Base-by-base conservation (phyloP, 1,284 basidiomycete genomes). In the Ceratobasidium sp. region DNA sequence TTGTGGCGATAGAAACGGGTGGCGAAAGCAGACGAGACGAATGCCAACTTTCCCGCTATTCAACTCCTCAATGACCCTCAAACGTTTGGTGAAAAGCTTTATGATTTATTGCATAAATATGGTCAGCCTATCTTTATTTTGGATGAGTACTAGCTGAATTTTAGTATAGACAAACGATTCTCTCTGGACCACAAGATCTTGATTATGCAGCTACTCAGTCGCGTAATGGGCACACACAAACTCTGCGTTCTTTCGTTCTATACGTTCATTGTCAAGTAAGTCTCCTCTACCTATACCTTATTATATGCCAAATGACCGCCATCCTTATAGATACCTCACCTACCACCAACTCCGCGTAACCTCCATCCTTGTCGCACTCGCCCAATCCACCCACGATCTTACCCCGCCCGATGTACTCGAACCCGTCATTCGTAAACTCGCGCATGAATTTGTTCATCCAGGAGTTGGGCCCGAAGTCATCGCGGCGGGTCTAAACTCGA, bases 151-250 rank as follows among this genome's bases (percentile, higher is more conserved):
- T 33, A 20, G 10, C 52, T 42, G 3, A 42, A 5, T 59, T 62
- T 40, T 46, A n/a, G 28, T 46, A 1, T 77, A 86, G 97, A 98
- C 89, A 98, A 97, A 85, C 92, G 94, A 20, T 96, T 94, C 84
- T 94, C 95, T 26, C 90, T 99, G 81, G 97, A 99, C 81, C 97
- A 99, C 89, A 99, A 98, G 86, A 94, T 99, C 78, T 89, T 99
- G 80, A 89, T 98, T 83, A 98, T 99, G 96, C 96, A 99, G 84
- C 92, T 99, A 54, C 90, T 99, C 68, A 94, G 95, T n/a, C 92
- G 98, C 67, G 94, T 99, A 73, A 97, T 97, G 91, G 94, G 96
- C 52, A 87, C 90, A 1, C 97, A 99, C 87, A 96, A 97, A 84
- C 91, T 98, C 78, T 96, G 93, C 83, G 92, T 99, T 48, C 92